These are phyloP conservation scores for Nigrospora sphaerica DNA, from an alignment of 2,329 filamentous ascomycete species.

Conservation along the genomic window DNA sequence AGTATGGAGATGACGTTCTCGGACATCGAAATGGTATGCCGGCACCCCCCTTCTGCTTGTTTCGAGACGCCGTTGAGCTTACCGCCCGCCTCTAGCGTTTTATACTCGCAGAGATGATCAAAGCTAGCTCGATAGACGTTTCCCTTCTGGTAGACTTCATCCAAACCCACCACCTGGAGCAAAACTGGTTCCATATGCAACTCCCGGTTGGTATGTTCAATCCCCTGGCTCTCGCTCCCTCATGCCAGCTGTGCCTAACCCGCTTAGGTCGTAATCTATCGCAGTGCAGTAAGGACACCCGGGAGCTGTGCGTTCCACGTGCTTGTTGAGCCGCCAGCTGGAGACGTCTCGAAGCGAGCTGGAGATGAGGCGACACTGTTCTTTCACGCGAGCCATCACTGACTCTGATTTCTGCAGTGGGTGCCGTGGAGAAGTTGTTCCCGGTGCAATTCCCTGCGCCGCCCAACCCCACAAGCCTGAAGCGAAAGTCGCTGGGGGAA, in stretches of 20 bases:
- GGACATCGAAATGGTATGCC: conserved; percentile 44
- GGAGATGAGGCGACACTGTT: too few species aligned
- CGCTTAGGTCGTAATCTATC: conserved; percentile 36
- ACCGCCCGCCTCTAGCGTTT: conserved; percentile 38
- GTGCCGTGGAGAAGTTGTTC: conserved; percentile 30
- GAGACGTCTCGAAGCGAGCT: too few species aligned
- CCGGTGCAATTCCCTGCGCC: conserved; percentile 20
- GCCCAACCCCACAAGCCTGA: conserved; percentile 19
- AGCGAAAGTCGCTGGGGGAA: conserved; percentile 29
- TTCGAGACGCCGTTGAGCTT: background rate
- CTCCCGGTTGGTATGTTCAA: conserved; percentile 34
- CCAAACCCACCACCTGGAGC: conserved; percentile 29
- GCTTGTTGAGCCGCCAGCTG: too few species aligned
- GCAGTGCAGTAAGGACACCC: conserved; percentile 24
- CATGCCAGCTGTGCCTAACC: too few species aligned
- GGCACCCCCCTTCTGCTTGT: too few species aligned
- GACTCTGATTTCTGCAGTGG: conserved; percentile 9
- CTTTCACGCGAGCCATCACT: too few species aligned
- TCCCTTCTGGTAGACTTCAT: conserved; percentile 39
- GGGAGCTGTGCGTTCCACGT: too few species aligned
- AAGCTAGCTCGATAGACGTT: conserved; percentile 43
- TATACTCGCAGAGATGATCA: conserved; percentile 51
- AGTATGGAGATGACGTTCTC: conserved; percentile 39
- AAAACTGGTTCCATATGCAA: conserved; percentile 41
- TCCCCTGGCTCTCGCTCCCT: conserved; percentile 3